Base-by-base conservation (phyloP, 140 eudicot species). In the Oenanthe javanica region DNA sequence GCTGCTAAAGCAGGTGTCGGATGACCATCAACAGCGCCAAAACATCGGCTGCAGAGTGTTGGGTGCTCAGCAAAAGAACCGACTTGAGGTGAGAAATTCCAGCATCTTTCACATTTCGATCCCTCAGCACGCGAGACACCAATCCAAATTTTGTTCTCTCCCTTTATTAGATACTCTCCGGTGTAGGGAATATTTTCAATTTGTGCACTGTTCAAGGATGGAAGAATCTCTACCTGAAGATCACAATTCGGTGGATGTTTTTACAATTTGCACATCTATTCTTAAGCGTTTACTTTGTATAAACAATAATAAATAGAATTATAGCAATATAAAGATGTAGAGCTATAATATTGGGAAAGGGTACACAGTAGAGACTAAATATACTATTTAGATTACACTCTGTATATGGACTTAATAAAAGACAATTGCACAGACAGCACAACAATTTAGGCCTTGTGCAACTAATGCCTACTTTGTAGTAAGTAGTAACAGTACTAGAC, bases 71-170 rank as follows among this genome's bases (percentile, higher is more conserved):
- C 45, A 89, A 75, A 75, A 47, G 63, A 48, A 25, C 79, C 79
- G 27, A 75, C 79, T 75, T 75, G 79, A 75, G 45, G 63, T 11
- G 79, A 75, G 63, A 75, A 75, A 75, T 75, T 75, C 79, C 79
- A 48, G 79, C 79, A 74, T 87, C 99, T 88, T 81, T 92, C 99
- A 52, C 99, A 95, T 84, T 95, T 95, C 57, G 86, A 83, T 57
- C 99, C 99, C 10, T 87, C 89, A 73, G 99, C 97, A 79, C 90
- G 93, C 25, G 97, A 87, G 16, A 95, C 92, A 2, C 99, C 99
- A 15, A 95, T 89, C 99, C 99, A 95, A 18, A 95, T 83, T 84
- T 89, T 90, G 69, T 86, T 85, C 48, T 87, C 86, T 77, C 91
- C 96, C 64, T 89, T 74, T 50, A 87, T 87, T 36, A 88, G 80